Percentiles rank a stretch among this genome's conserved stretches.
Evolutionary conservation across 1,284 basidiomycete genomes (phyloP).

Genomic region (Cutaneotrichosporon sp.): DNA sequence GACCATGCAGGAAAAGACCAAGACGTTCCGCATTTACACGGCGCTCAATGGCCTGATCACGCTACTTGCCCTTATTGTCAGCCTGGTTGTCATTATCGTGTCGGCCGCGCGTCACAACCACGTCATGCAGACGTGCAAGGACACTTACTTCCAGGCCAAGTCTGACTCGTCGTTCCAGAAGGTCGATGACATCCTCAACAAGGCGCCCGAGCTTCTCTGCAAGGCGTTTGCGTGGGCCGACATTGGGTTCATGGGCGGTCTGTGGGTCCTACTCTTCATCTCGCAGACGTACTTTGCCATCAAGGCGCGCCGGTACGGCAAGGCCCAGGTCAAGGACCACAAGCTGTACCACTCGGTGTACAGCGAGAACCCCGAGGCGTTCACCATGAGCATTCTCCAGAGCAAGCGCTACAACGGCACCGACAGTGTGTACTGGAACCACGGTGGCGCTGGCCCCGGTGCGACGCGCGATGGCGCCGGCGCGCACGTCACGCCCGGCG

Average conservation of each 20-base stretch:
- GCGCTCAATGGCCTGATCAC: constrained; percentile 61
- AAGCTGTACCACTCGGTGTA: constrained; percentile 71
- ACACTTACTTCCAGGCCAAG: constrained; percentile 3
- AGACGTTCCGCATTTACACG: constrained; percentile 67
- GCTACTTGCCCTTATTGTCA: constrained; percentile 62
- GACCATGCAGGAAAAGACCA: constrained; percentile 63
- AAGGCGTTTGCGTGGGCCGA: constrained; percentile 84
- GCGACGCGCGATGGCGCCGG: background rate
- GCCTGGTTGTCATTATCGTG: constrained; percentile 71
- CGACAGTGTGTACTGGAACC: constrained; percentile 38
- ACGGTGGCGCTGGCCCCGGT: constrained; percentile 18
- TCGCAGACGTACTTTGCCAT: constrained; percentile 59
- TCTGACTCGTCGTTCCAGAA: background rate
- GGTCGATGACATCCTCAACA: constrained; percentile 22
- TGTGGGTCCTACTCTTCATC: constrained; percentile 71
- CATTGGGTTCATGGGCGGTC: constrained; percentile 79
- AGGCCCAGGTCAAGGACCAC: constrained; percentile 69
- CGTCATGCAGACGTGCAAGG: constrained; percentile 63
- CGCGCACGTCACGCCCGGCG: too few species aligned
- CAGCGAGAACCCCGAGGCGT: constrained; percentile 52
- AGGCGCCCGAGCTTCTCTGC: constrained; percentile 65
- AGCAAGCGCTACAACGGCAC: constrained; percentile 58
- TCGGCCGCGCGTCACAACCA: constrained; percentile 67
- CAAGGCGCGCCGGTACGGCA: constrained; percentile 66
- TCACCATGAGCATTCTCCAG: constrained; percentile 57